Evolutionary conservation across 2,329 filamentous ascomycete species (phyloP).

Genomic region (Fusarium gaditjirri): DNA sequence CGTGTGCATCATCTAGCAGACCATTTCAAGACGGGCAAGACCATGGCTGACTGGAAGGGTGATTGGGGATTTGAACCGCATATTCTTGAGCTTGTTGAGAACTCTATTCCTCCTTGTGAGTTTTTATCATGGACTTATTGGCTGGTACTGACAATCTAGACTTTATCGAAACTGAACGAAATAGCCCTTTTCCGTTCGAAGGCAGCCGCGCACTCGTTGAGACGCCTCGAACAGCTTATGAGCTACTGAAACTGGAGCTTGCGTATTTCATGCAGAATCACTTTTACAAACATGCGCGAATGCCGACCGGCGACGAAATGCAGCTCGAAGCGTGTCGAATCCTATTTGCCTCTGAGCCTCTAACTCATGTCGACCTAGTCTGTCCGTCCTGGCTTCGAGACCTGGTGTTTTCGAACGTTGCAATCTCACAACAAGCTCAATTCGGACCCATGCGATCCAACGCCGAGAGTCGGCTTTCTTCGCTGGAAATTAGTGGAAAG

Average conservation of each 20-base stretch:
- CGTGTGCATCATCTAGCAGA: constrained; percentile 52
- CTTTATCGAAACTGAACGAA: constrained; percentile 38
- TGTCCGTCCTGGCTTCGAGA: constrained; percentile 37
- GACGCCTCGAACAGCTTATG: constrained; percentile 35
- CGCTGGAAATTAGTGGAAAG: constrained; percentile 45
- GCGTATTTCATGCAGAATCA: constrained; percentile 42
- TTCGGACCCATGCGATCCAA: constrained; percentile 41
- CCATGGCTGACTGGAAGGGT: constrained; percentile 57
- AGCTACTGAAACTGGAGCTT: constrained; percentile 35
- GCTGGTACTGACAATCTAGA: neutral
- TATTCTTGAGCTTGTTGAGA: constrained; percentile 52
- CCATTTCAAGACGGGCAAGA: constrained; percentile 54
- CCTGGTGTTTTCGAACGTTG: constrained; percentile 19
- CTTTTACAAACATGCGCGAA: constrained; percentile 25
- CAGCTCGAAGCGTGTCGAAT: constrained; percentile 38
- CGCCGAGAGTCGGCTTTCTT: constrained; percentile 37
- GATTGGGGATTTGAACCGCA: constrained; percentile 55
- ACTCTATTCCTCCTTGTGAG: constrained; percentile 55
- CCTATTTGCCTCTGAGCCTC: constrained; percentile 17
- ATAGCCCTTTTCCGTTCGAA: constrained; percentile 36
- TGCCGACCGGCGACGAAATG: constrained; percentile 36
- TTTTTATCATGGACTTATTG: fast-evolving
- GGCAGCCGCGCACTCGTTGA: constrained; percentile 32
- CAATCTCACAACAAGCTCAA: constrained; percentile 36
- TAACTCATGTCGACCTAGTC: neutral